These are phyloP conservation scores for Proliferodiscus dingleyae DNA, from an alignment of 2,329 filamentous ascomycete genomes.

Conservation along the genomic window DNA sequence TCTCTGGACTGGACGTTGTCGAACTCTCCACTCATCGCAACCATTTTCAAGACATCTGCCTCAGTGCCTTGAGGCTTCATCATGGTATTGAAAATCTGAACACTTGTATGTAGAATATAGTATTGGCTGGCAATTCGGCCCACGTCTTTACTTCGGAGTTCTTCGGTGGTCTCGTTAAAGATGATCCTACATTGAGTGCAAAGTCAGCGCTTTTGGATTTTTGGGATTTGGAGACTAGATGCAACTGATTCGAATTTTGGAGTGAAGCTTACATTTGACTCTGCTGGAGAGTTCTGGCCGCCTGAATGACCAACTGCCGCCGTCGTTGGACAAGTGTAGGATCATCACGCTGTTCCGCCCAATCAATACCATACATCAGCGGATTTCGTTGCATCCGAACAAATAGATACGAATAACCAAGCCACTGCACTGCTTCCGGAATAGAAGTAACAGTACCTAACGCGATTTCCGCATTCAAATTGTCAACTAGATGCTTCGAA, in stretches of 20 bases:
- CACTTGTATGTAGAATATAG: constrained; percentile 88
- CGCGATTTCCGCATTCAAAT: constrained; percentile 90
- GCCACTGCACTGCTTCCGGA: constrained; percentile 89
- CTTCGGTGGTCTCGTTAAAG: constrained; percentile 91
- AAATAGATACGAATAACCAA: constrained; percentile 96
- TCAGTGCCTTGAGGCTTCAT: constrained; percentile 84
- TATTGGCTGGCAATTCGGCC: constrained; percentile 96
- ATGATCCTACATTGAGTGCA: constrained; percentile 61
- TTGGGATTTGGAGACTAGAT: no score
- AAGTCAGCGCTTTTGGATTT: neutral
- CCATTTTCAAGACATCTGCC: constrained; percentile 91
- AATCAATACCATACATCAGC: constrained; percentile 90
- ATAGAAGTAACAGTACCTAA: constrained; percentile 94
- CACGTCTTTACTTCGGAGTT: constrained; percentile 89
- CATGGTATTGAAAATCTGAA: constrained; percentile 94
- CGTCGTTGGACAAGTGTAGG: constrained; percentile 81
- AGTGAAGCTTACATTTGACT: constrained; percentile 63
- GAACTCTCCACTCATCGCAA: constrained; percentile 96
- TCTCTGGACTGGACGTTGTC: constrained; percentile 94
- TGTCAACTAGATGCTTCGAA: constrained; percentile 89
- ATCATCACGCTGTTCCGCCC: constrained; percentile 83
- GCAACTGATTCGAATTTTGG: no score
- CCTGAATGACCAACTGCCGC: constrained; percentile 80
- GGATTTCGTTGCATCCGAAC: constrained; percentile 94
- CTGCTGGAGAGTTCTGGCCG: constrained; percentile 78